Base-by-base conservation (phyloP, 2,329 filamentous ascomycete species). In the Colletotrichum limetticola region DNA sequence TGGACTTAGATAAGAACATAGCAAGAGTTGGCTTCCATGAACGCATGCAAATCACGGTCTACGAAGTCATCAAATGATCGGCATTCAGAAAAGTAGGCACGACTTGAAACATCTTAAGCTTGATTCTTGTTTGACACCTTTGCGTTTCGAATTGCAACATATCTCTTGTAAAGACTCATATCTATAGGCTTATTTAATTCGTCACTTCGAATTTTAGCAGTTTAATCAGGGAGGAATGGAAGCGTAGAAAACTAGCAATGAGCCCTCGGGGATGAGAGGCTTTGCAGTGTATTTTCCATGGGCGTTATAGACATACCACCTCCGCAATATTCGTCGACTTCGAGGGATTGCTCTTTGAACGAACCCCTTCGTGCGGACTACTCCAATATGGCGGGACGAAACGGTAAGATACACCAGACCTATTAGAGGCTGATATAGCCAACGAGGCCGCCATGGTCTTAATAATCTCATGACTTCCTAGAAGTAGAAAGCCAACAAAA, bases 391-490 rank as follows among this genome's bases (percentile, higher is more conserved):
- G 8, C 19, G 42, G 42, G 19, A 49, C 14, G 28, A 56, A 28
- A 30, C 4, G 19, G 30, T 26, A 64, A 30, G 8, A 60, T 14
- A 56, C 5, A 37, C 46, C 55, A 26, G 37, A 9, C 42, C 70
- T 26, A 46, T 19, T 12, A 30, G 35, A 22, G 14, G n/a, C 30
- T 53, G 59, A 64, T 53, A 42, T 16, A 59, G 58, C 55, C 53
- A 56, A 37, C 19, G 37, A 64, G 30, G 59, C 60, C 46, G 46
- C 46, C 60, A 49, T 59, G n/a, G 24, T 69, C 55, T 32, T 61
- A 55, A 59, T 72, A 24, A 56, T 35, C 60, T 72, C 66, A 59
- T 70, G 60, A 61, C 53, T 55, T 49, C 65, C 57, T 68, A 4
- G 46, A 57, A 32, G 4, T 12, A 52, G 12, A 62, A 37, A 52